Conservation (phyloP, 768 basidiomycete species). For the Panaeolus cyanescens region DNA sequence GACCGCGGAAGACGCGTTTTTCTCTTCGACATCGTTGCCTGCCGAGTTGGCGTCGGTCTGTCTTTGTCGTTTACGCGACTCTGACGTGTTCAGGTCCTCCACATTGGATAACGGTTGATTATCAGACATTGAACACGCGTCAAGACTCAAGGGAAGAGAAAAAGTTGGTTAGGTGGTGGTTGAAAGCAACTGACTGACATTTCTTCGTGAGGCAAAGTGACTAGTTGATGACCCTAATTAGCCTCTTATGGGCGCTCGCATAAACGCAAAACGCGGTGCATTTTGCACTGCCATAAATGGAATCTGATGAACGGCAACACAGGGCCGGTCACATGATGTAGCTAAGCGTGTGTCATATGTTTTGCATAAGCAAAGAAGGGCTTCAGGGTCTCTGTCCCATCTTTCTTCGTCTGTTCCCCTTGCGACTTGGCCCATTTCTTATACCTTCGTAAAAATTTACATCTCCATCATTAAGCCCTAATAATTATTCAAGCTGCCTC, state of each 20-base stretch:
- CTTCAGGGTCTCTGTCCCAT: no score
- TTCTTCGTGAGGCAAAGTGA: background rate
- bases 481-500: conserved; percentile 63
- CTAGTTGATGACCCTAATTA: background rate
- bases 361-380: no score
- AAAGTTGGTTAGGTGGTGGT: background rate
- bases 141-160: background rate
- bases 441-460: background rate
- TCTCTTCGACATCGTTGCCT: conserved; percentile 3
- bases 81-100: background rate
- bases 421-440: no score
- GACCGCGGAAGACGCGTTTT: background rate
- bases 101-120: background rate
- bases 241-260: conserved; percentile 1
- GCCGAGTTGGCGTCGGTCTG: background rate
- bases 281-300: background rate
- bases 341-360: no score
- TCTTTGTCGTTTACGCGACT: background rate
- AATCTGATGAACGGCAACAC: background rate
- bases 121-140: background rate
- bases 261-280: background rate
- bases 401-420: no score
- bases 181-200: background rate
- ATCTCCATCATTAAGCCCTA: background rate
- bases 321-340: background rate